phyloP scores from a whole-genome alignment of 2,329 filamentous ascomycete genomes.

The Alternaria sp. region DNA sequence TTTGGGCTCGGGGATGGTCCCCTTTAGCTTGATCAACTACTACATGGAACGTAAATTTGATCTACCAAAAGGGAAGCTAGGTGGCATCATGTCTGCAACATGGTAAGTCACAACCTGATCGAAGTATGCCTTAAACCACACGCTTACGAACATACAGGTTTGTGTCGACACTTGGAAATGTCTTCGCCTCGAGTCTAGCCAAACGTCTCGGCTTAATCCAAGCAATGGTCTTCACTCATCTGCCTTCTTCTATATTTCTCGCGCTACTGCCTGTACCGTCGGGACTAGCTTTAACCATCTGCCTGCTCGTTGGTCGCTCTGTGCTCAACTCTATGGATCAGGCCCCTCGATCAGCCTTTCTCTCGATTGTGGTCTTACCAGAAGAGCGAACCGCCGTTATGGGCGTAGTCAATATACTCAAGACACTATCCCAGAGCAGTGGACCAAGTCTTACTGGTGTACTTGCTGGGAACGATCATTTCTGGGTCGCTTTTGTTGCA shows the following conservation, averaged over 20 bases:
- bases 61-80: conserved; percentile 59
- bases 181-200: conserved; percentile 58
- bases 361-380: conserved; percentile 41
- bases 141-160: conserved; percentile 24
- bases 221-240: conserved; percentile 49
- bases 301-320: conserved; percentile 39
- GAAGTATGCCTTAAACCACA: not conserved
- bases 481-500: conserved; percentile 50
- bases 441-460: conserved; percentile 47
- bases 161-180: conserved; percentile 39
- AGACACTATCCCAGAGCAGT: conserved; percentile 43
- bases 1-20: conserved; percentile 73
- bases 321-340: conserved; percentile 49
- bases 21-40: conserved; percentile 55
- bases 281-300: conserved; percentile 34
- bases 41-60: conserved; percentile 66
- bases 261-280: conserved; percentile 37
- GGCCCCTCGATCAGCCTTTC: conserved; percentile 46
- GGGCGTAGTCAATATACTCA: conserved; percentile 49
- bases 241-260: conserved; percentile 46
- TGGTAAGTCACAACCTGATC: conserved; percentile 24
- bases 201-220: conserved; percentile 65
- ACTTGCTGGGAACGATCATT: conserved; percentile 38
- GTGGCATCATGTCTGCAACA: conserved; percentile 60
- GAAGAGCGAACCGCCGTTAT: conserved; percentile 49